Conservation (phyloP, 352 stramenopile species). For the Pythium monospermum region DNA sequence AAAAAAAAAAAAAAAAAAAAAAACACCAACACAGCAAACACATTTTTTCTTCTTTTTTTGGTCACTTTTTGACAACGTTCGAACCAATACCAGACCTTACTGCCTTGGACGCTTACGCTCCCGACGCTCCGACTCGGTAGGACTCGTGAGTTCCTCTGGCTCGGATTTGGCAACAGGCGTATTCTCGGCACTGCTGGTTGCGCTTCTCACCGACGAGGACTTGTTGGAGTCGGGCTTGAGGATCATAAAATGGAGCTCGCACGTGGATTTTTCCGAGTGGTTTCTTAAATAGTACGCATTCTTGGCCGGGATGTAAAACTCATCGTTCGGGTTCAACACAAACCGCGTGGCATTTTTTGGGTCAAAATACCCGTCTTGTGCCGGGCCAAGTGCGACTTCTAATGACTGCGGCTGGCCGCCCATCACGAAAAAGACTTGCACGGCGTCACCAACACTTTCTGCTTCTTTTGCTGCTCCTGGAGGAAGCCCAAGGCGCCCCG, state of each 20-base stretch:
- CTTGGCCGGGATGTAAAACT: conserved; percentile 95
- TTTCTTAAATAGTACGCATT: conserved; percentile 98
- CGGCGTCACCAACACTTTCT: conserved; percentile 90
- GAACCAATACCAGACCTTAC: neutral
- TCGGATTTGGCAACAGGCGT: too few species aligned
- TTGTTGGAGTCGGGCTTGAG: conserved; percentile 66
- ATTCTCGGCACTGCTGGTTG: too few species aligned
- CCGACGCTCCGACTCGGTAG: neutral
- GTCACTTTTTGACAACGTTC: neutral
- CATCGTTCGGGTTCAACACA: conserved; percentile 90
- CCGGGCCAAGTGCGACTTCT: conserved; percentile 66
- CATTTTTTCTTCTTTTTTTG: neutral
- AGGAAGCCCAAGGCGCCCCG: conserved; percentile 88
- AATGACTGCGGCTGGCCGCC: conserved; percentile 79
- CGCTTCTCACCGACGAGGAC: neutral
- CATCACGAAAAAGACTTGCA: conserved; percentile 94
- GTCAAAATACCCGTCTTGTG: conserved; percentile 82
- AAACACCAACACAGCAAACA: conserved; percentile 3
- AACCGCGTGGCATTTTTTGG: conserved; percentile 90
- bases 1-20: conserved; percentile 10
- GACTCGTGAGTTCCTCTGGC: too few species aligned
- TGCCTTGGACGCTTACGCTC: conserved; percentile 6
- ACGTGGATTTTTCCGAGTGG: conserved; percentile 84
- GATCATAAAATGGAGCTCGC: conserved; percentile 94
- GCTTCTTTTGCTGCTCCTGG: conserved; percentile 93